Evolutionary conservation across 2,329 filamentous ascomycete species (phyloP).

Genomic region (Phaeophleospora eucalypticola): DNA sequence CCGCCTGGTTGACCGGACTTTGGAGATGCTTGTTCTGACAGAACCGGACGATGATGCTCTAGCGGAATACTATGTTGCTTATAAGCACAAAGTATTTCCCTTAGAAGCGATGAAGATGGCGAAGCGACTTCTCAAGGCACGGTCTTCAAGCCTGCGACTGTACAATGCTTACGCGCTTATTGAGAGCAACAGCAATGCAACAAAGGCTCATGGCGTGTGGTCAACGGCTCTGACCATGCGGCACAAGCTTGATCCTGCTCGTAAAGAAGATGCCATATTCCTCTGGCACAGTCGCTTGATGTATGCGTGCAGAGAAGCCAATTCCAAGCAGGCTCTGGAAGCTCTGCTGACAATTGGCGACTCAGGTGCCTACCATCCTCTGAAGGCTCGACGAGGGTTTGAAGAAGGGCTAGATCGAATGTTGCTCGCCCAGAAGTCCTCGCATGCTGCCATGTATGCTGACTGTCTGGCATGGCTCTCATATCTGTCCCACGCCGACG

Average conservation of each 20-base stretch:
- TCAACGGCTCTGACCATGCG: constrained; percentile 61
- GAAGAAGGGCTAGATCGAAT: constrained; percentile 53
- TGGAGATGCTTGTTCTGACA: constrained; percentile 55
- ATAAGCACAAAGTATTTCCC: constrained; percentile 56
- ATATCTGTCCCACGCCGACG: constrained; percentile 54
- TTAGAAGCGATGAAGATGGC: constrained; percentile 62
- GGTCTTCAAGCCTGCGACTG: constrained; percentile 59
- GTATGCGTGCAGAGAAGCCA: constrained; percentile 43
- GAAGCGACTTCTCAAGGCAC: constrained; percentile 67
- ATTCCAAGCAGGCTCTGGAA: constrained; percentile 33
- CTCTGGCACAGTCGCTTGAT: constrained; percentile 64
- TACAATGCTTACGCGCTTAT: constrained; percentile 78
- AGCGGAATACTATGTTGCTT: constrained; percentile 65
- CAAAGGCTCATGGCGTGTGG: constrained; percentile 62
- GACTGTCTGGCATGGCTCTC: constrained; percentile 62
- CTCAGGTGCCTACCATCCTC: constrained; percentile 31
- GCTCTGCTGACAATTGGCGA: no score
- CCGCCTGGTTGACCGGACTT: constrained; percentile 38
- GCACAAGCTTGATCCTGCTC: constrained; percentile 35
- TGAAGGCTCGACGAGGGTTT: constrained; percentile 55
- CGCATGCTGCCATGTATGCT: constrained; percentile 52
- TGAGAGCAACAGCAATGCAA: constrained; percentile 57
- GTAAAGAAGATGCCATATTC: constrained; percentile 38
- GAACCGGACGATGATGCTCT: constrained; percentile 49
- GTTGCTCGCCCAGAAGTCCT: constrained; percentile 48